These are phyloP conservation scores for Strobilomyces dryophilus DNA, from an alignment of 768 basidiomycete genomes.

Conservation along the genomic window DNA sequence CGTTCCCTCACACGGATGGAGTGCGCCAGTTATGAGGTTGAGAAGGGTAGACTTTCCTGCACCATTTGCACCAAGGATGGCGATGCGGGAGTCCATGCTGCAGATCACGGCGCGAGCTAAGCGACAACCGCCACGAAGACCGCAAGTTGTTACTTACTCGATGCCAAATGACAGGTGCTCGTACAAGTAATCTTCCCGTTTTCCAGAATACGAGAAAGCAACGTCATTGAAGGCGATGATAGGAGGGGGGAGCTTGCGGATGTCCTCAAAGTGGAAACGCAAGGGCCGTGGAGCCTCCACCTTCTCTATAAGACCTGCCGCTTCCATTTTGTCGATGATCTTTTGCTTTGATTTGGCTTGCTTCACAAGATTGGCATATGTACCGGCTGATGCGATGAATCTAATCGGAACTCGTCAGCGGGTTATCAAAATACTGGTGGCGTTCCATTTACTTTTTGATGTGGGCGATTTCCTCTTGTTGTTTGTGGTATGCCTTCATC, in stretches of 20 bases:
- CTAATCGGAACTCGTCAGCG: constrained; percentile 33
- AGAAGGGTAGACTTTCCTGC: constrained; percentile 92
- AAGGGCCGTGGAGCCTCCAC: constrained; percentile 71
- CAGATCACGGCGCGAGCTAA: constrained; percentile 3
- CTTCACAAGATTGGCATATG: constrained; percentile 97
- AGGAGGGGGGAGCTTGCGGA: constrained; percentile 89
- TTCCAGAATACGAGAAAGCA: constrained; percentile 93
- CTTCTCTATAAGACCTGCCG: constrained; percentile 93
- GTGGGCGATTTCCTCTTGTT: constrained; percentile 97
- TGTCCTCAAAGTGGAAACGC: constrained; percentile 94
- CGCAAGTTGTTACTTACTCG: constrained; percentile 56
- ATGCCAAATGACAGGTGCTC: constrained; percentile 92
- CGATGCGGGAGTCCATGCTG: constrained; percentile 92
- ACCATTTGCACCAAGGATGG: constrained; percentile 95
- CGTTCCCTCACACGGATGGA: constrained; percentile 81
- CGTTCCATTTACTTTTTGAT: constrained; percentile 79
- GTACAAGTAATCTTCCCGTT: constrained; percentile 85
- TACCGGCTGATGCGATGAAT: constrained; percentile 99
- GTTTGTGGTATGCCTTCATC: constrained; percentile 99
- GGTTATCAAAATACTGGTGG: neutral
- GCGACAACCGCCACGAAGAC: constrained; percentile 4
- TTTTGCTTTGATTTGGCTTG: constrained; percentile 99
- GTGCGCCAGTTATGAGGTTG: constrained; percentile 78
- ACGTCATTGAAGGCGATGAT: constrained; percentile 95
- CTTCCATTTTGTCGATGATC: constrained; percentile 99